Base-by-base conservation (phyloP, 2,329 filamentous ascomycete genomes). In the Trichoderma atrobrunneum region DNA sequence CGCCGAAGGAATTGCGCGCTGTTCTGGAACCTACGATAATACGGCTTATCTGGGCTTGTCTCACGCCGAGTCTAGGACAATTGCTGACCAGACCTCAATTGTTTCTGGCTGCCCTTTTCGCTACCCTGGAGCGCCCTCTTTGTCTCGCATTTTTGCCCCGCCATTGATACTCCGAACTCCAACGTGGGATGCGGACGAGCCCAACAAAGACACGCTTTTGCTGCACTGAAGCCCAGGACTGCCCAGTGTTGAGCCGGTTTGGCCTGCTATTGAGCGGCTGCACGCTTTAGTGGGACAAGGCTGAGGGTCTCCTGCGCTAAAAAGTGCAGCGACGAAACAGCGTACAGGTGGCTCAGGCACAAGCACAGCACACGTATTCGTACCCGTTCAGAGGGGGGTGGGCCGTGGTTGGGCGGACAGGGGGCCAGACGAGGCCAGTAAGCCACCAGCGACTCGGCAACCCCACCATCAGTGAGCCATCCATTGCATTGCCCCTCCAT, bases 371-470 rank as follows among this genome's bases (percentile, higher is more conserved):
- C 32, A 70, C 68, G 68, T 71, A 71, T 71, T 71, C 68, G 68
- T 71, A 71, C 68, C 68, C 68, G 68, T 64, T 71, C 68, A 57
- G 32, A 21, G 68, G 10, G 68, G 16, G 60, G 68, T 63, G 68
- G 57, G 36, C 43, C 48, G 60, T 51, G 43, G 43, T 71, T 71
- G 68, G 68, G 68, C 36, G 60, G 54, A 32, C 68, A 71, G 21
- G 68, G 68, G 60, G n/a, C 67, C 59, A 54, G 57, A 21, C 57
- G 28, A 30, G 11, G 59, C 57, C 57, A 60, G 67, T 70, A 28
- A 69, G 67, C 67, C 67, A 54, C 67, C 67, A 70, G 12, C 56
- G 65, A 59, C 24, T 43, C 32, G 65, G 28, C 21, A 60, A 60
- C 65, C 65, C 65, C 65, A 64, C 61, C 61, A 64, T 51, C 36